These are phyloP conservation scores for Rhizopogon rudus DNA, from an alignment of 768 basidiomycete species.

Conservation along the genomic window DNA sequence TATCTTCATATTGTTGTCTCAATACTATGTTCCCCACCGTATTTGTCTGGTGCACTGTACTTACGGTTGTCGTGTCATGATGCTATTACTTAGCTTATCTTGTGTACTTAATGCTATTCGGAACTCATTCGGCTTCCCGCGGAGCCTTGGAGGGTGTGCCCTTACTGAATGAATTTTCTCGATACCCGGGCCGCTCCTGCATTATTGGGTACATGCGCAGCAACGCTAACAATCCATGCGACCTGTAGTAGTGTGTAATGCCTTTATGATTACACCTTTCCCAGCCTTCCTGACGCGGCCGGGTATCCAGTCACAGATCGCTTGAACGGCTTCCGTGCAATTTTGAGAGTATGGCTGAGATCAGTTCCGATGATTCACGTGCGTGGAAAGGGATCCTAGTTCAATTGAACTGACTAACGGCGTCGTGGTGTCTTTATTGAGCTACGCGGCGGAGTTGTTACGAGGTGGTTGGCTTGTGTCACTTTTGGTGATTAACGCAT, in stretches of 20 bases:
- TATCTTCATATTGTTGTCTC: background rate
- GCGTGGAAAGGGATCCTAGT: background rate
- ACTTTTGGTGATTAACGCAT: background rate
- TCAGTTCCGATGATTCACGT: background rate
- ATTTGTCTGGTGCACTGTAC: background rate
- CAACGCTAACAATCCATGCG: no score
- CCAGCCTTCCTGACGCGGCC: no score
- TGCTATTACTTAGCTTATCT: background rate
- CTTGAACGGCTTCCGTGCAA: no score
- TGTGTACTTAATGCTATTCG: background rate
- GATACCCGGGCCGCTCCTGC: no score
- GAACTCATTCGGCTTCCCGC: background rate
- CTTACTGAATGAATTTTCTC: no score
- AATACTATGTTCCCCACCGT: background rate
- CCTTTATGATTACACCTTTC: no score
- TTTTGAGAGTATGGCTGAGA: background rate
- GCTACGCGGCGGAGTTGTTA: background rate
- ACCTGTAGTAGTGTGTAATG: no score
- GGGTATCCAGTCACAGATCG: no score
- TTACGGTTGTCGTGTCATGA: background rate
- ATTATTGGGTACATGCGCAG: no score
- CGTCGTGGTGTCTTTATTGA: background rate
- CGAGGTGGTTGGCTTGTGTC: background rate
- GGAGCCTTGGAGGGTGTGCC: no score
- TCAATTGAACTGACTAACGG: no score